Percentiles rank a stretch among this genome's conserved stretches.
phyloP scores from a whole-genome alignment of 352 stramenopile genomes.

The Globisporangium cystogenes region DNA sequence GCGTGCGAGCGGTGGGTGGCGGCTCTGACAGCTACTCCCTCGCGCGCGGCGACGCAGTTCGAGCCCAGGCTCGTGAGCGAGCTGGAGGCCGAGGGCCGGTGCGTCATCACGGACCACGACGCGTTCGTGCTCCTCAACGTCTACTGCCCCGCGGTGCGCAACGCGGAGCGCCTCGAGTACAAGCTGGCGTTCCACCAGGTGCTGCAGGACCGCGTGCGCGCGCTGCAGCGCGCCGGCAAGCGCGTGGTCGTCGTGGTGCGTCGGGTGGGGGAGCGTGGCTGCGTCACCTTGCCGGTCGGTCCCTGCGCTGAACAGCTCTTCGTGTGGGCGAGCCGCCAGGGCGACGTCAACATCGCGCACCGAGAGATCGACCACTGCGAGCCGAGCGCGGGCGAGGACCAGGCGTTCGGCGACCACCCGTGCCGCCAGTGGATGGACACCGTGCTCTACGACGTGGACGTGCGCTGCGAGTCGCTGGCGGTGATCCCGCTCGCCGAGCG shows the following conservation, averaged over 20 bases:
- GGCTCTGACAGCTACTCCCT: background rate
- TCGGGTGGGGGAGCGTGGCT: too few species aligned
- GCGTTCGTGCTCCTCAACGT: conserved; percentile 89
- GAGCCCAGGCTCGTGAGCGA: conserved; percentile 44
- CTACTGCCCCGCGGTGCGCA: conserved; percentile 79
- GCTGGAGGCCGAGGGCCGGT: conserved; percentile 75
- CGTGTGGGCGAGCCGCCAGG: conserved; percentile 25
- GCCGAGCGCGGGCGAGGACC: conserved; percentile 24
- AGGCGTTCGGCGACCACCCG: conserved; percentile 50
- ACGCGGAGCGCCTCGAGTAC: conserved; percentile 70
- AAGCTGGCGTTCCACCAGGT: conserved; percentile 81
- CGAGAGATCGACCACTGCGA: conserved; percentile 77
- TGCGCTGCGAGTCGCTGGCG: background rate
- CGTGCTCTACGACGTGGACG: conserved; percentile 7
- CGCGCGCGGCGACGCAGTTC: conserved; percentile 25
- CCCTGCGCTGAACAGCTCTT: background rate
- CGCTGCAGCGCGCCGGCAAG: conserved; percentile 40
- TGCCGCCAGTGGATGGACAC: conserved; percentile 64
- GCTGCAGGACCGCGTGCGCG: conserved; percentile 55
- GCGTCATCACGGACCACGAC: conserved; percentile 83
- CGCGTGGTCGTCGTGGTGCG: conserved; percentile 64
- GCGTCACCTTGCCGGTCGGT: too few species aligned
- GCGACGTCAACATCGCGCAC: conserved; percentile 84
- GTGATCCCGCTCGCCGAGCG: background rate
- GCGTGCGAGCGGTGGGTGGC: background rate